Evolutionary conservation across 805 yeast genomes (phyloP).

Genomic region (Wickerhamiella kazuoi): DNA sequence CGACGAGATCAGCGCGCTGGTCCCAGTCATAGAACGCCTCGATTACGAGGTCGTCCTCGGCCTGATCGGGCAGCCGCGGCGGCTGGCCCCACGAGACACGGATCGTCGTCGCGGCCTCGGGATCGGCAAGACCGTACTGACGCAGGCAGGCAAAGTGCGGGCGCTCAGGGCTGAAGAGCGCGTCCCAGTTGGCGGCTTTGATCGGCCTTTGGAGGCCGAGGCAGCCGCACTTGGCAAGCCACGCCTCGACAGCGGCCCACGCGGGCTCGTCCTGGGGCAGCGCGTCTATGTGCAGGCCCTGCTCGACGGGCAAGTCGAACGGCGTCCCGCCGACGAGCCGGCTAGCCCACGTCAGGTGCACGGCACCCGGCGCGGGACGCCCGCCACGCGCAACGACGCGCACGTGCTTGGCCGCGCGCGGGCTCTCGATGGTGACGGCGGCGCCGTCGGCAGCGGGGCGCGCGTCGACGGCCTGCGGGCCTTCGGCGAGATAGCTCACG

Average conservation of each 20-base stretch:
- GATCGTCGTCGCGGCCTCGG: not conserved
- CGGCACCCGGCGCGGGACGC: not conserved
- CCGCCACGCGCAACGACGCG: conserved; percentile 2
- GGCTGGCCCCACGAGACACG: not conserved
- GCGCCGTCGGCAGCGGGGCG: not conserved
- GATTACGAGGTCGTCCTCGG: conserved; percentile 10
- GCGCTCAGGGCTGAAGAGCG: not conserved
- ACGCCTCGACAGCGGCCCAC: conserved; percentile 3
- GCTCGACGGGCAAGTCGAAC: conserved; percentile 14
- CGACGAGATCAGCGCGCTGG: conserved; percentile 5
- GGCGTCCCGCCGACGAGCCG: conserved; percentile 10
- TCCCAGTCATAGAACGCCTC: conserved; percentile 13
- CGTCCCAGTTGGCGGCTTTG: conserved; percentile 2
- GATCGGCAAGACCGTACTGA: not conserved
- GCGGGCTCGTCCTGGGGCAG: conserved; percentile 12
- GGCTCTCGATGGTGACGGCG: not conserved
- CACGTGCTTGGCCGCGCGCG: conserved; percentile 8
- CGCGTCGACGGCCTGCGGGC: not conserved
- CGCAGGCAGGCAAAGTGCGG: conserved; percentile 1
- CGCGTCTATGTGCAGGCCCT: conserved; percentile 16
- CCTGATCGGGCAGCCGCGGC: not conserved
- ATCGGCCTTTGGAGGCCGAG: not conserved
- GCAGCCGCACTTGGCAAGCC: conserved; percentile 2
- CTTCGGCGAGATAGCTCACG: conserved; percentile 4
- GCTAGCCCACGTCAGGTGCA: conserved; percentile 4